Percentiles rank a stretch among this genome's conserved stretches.
Conservation (phyloP, 176 grass and related monocot genomes). For the Hordeum marinum region DNA sequence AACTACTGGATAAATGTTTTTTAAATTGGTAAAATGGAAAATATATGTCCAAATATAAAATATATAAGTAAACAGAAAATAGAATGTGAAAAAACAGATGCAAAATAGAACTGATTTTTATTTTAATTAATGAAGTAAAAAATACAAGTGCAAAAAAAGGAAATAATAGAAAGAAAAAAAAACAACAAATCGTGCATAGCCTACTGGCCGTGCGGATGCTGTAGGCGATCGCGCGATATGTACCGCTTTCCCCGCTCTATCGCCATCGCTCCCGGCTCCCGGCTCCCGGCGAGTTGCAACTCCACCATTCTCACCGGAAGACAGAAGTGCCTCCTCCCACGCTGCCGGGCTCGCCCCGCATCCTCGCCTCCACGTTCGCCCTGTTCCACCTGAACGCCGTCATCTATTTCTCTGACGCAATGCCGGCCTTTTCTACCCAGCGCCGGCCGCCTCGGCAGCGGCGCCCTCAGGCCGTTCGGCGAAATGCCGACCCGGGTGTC, state of each 20-base stretch:
- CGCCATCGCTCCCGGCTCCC: background rate
- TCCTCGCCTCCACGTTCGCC: background rate
- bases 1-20: too few species aligned
- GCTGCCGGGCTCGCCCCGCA: background rate
- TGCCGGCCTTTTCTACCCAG: background rate
- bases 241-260: background rate
- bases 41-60: too few species aligned
- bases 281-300: background rate
- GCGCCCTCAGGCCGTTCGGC: constrained; percentile 4
- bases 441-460: background rate
- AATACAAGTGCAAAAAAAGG: too few species aligned
- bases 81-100: too few species aligned
- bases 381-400: background rate
- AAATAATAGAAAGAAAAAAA: too few species aligned
- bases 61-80: too few species aligned
- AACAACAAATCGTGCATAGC: too few species aligned
- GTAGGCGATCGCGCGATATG: too few species aligned
- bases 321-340: background rate
- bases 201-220: too few species aligned
- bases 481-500: background rate
- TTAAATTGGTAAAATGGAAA: too few species aligned
- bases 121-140: too few species aligned
- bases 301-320: background rate
- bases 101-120: too few species aligned
- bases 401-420: background rate